Base-by-base conservation (phyloP, 2,329 filamentous ascomycete genomes). In the Diaporthe vaccinii region DNA sequence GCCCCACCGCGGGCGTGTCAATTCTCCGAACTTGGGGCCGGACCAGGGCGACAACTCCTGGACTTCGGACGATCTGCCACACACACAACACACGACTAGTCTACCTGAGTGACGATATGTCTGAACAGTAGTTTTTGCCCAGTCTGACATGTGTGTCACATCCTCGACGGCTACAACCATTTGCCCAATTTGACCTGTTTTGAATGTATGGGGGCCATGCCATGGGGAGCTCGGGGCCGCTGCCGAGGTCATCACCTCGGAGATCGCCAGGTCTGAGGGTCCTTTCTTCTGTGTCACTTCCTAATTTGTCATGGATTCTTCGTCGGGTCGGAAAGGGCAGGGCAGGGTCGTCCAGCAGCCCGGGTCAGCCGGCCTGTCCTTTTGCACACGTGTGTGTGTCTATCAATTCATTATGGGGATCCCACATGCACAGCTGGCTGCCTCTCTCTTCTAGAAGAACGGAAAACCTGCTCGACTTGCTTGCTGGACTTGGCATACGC, bases 1-100 rank as follows among this genome's bases (percentile, higher is more conserved):
- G 65, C 65, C 65, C 65, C 65, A 41, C 65, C 5, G 49, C 65
- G 65, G 65, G 46, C 49, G 28, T 55, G 65, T 69, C 65, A 69
- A 69, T 69, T 49, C 65, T 69, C 44, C 31, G 31, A 39, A 25
- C 62, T 39, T 67, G 62, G 41, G 28, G 12, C 31, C 17, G 6
- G 6, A 20, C 41, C 22, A 51, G 31, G 44, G 39, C 20, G n/a
- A 62, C 34, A 0, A 31, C 59, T 39, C 4, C 22, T 53, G 46
- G 2, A 53, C 65, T 55, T 53, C 31, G 46, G 65, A 68, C 17
- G 31, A 68, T 68, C 65, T 39, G 53, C 46, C 65, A 41, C 46
- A 53, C 65, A 53, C 31, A 39, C 46, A 39, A 9, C 28, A 51
- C 46, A 68, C n/a, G 10, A 17, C 61, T 17, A 14, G 34, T 6